Conservation (phyloP, 495 filamentous ascomycete genomes). For the Cairneyella variabilis region DNA sequence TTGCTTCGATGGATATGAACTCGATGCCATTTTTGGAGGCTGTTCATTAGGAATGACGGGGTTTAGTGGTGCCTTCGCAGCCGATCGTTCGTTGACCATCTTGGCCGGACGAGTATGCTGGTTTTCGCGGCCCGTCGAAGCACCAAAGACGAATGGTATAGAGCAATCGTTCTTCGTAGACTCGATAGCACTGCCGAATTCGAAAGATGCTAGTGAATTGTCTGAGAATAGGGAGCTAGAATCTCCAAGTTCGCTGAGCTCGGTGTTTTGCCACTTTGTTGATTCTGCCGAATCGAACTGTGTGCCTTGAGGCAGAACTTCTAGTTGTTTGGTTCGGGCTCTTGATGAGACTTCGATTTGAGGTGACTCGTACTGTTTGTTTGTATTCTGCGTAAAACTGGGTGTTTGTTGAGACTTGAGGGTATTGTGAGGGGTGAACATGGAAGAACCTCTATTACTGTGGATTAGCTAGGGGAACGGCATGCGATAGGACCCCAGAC, state of each 20-base stretch:
- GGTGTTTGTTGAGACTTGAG: neutral
- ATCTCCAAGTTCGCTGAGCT: slow-evolving; percentile 27
- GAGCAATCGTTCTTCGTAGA: neutral
- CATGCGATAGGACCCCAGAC: too few relatives aligned
- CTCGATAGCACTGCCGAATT: slow-evolving; percentile 5
- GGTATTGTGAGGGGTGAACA: neutral
- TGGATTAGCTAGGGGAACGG: too few relatives aligned
- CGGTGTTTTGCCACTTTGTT: neutral
- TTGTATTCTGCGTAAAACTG: neutral
- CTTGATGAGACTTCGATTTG: too few relatives aligned
- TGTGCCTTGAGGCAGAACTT: neutral
- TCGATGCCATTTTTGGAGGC: neutral
- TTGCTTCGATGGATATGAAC: slow-evolving; percentile 4
- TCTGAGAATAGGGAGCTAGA: slow-evolving; percentile 31
- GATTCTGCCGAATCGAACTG: neutral
- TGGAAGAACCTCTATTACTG: too few relatives aligned
- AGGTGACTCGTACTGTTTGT: neutral
- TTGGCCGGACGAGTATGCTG: slow-evolving; percentile 2
- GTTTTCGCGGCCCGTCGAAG: neutral
- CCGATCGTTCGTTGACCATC: slow-evolving; percentile 29
- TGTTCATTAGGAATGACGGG: slow-evolving; percentile 16
- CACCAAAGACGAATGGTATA: slow-evolving; percentile 15
- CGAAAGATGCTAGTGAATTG: slow-evolving; percentile 11
- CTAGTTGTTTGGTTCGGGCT: neutral
- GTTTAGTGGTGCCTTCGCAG: slow-evolving; percentile 22